These are phyloP conservation scores for Penicillium cataractarum DNA, from an alignment of 495 filamentous ascomycete genomes.

Conservation along the genomic window DNA sequence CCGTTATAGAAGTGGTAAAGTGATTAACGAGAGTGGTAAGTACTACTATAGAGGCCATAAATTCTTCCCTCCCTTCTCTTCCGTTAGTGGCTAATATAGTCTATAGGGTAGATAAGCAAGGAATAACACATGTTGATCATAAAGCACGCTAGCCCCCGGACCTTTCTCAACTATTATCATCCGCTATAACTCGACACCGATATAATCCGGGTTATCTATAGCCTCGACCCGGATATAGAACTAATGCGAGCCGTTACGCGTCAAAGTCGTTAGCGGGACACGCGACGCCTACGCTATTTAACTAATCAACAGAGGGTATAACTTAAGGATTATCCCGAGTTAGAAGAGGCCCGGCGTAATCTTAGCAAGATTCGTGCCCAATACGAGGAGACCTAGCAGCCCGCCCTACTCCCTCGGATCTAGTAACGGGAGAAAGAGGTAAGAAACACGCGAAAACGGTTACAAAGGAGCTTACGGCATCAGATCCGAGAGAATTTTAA, in stretches of 20 bases:
- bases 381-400: slow-evolving; percentile 7
- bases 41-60: neutral
- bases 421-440: slow-evolving; percentile 6
- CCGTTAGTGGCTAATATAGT: neutral
- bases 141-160: neutral
- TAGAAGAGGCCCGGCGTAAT: neutral
- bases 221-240: neutral
- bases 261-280: neutral
- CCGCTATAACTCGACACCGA: neutral
- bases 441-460: no score
- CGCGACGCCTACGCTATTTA: neutral
- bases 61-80: neutral
- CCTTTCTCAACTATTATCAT: neutral
- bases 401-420: slow-evolving; percentile 3
- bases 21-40: neutral
- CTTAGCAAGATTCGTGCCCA: neutral
- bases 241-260: neutral
- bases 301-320: neutral
- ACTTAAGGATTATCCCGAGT: neutral
- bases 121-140: neutral
- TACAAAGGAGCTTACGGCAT: no score
- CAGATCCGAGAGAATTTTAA: no score
- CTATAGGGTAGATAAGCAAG: neutral
- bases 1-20: slow-evolving; percentile 1
- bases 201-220: neutral